Percentiles rank a stretch among this genome's conserved stretches.
Conservation (phyloP, 1,284 basidiomycete genomes). For the Ceratobasidium sp. region DNA sequence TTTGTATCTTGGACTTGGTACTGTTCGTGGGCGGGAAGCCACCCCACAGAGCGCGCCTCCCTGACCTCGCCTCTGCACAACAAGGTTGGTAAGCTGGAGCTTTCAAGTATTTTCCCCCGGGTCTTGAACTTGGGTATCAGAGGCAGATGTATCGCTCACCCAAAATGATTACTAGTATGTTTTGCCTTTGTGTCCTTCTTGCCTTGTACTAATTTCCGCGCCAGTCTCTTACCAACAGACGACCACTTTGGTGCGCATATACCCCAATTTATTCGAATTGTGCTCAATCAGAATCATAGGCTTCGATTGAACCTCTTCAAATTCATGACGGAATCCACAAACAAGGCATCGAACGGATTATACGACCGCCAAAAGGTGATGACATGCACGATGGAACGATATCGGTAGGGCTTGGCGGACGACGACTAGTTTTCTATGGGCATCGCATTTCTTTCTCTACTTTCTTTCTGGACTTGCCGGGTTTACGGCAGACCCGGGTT, state of each 20-base stretch:
- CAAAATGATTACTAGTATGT: slow-evolving; percentile 1
- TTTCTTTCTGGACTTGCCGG: not conserved
- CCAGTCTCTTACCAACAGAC: not conserved
- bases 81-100: not conserved
- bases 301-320: not conserved
- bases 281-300: too few species aligned
- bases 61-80: not conserved
- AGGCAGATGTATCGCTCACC: not conserved
- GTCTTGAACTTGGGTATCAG: too few species aligned
- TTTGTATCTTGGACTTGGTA: not conserved
- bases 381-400: not conserved
- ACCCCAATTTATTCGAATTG: not conserved
- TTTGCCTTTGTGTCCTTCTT: not conserved
- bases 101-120: not conserved
- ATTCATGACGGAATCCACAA: not conserved
- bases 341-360: not conserved
- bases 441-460: not conserved
- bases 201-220: too few species aligned
- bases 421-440: slow-evolving; percentile 1
- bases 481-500: not conserved
- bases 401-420: not conserved
- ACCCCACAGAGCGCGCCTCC: not conserved
- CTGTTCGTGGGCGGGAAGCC: not conserved
- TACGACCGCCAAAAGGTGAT: not conserved
- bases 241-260: slow-evolving; percentile 8